A percentile compares a stretch with the other conserved stretches of the same genome.
These are phyloP conservation scores for Ambrosiella xylebori DNA, from an alignment of 2,329 filamentous ascomycete genomes.

Conservation along the genomic window DNA sequence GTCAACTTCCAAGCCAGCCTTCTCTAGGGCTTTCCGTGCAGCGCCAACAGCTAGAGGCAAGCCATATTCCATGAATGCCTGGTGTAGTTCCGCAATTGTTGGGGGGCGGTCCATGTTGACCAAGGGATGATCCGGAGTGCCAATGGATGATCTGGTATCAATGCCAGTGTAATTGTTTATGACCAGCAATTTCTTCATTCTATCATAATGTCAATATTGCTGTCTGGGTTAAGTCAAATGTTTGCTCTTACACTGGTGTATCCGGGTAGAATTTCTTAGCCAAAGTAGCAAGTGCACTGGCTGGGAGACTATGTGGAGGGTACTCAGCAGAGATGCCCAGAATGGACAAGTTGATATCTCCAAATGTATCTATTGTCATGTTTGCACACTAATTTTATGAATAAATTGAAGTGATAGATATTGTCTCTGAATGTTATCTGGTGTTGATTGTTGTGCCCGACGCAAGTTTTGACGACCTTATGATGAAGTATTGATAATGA, in stretches of 20 bases:
- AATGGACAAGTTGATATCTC: conserved; percentile 42
- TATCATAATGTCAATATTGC: conserved; percentile 17
- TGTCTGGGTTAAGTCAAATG: neutral
- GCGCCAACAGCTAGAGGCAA: conserved; percentile 40
- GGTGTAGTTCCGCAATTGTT: conserved; percentile 37
- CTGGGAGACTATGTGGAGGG: conserved; percentile 35
- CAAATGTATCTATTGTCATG: conserved; percentile 19
- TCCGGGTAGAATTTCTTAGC: conserved; percentile 41
- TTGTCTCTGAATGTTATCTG: too few relatives aligned
- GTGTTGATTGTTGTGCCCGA: too few relatives aligned
- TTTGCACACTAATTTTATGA: neutral
- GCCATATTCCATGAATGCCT: conserved; percentile 37
- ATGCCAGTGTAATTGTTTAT: conserved; percentile 51
- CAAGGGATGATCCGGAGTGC: conserved; percentile 40
- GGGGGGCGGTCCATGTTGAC: conserved; percentile 37
- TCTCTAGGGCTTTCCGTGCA: conserved; percentile 35
- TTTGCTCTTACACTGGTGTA: conserved; percentile 35
- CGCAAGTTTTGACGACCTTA: neutral
- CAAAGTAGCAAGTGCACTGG: conserved; percentile 34
- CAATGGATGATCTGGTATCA: conserved; percentile 44
- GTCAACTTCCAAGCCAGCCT: conserved; percentile 31
- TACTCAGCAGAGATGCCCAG: conserved; percentile 43
- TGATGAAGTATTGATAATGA: too few relatives aligned
- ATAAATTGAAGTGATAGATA: too few relatives aligned
- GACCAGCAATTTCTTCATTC: conserved; percentile 43